Percentiles rank a stretch among this genome's conserved stretches.
These are phyloP conservation scores for Pisolithus microcarpus DNA, from an alignment of 768 basidiomycete species.

Conservation along the genomic window DNA sequence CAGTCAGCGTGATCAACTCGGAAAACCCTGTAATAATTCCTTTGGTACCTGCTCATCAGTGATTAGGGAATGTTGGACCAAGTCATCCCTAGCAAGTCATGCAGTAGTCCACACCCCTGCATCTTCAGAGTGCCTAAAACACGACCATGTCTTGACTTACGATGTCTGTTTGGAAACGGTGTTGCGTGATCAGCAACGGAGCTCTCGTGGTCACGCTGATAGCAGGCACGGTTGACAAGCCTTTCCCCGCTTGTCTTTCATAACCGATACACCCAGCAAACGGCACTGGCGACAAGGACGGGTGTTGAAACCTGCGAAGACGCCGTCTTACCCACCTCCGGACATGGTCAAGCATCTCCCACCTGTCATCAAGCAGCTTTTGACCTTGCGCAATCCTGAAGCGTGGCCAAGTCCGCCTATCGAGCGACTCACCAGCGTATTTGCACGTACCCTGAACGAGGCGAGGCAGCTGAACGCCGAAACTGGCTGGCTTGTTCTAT, in stretches of 20 bases:
- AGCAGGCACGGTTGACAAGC: not conserved
- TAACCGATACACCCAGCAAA: not conserved
- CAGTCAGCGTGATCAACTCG: too few relatives aligned
- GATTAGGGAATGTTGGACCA: too few relatives aligned
- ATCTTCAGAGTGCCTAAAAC: too few relatives aligned
- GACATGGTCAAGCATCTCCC: conserved; percentile 45
- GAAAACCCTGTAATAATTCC: too few relatives aligned
- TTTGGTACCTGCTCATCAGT: too few relatives aligned
- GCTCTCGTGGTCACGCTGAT: too few relatives aligned
- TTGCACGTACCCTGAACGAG: conserved; percentile 57
- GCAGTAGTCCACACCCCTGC: too few relatives aligned
- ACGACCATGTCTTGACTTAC: too few relatives aligned
- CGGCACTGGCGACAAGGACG: not conserved
- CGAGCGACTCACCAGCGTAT: conserved; percentile 44
- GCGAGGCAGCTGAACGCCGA: conserved; percentile 59
- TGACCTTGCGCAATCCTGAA: conserved; percentile 60
- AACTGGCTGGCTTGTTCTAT: conserved; percentile 75
- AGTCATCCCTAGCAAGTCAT: too few relatives aligned
- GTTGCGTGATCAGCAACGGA: too few relatives aligned
- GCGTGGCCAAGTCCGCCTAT: conserved; percentile 51
- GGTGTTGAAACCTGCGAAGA: not conserved
- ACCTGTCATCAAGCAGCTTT: conserved; percentile 60
- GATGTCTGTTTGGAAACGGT: too few relatives aligned
- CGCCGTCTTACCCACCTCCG: conserved; percentile 1
- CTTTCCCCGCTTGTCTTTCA: not conserved